phyloP scores from a whole-genome alignment of 148 eudicot genomes.

The Amaranthus palmeri region DNA sequence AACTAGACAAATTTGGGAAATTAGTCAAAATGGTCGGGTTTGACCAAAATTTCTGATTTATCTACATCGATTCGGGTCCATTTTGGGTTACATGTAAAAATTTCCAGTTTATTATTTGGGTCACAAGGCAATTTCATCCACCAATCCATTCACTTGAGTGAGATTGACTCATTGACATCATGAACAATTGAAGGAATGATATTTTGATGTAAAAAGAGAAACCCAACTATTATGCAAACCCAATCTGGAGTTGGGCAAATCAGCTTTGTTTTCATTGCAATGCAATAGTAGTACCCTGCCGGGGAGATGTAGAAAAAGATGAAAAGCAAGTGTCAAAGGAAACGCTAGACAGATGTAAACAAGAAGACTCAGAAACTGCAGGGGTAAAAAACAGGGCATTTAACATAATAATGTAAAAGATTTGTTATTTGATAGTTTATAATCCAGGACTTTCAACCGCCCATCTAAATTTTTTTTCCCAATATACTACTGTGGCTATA shows the following conservation, averaged over 20 bases:
- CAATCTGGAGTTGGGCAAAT: not conserved
- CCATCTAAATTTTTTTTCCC: not conserved
- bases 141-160: not conserved
- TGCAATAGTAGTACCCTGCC: not conserved
- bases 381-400: not conserved
- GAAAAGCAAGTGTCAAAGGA: not conserved
- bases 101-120: too few relatives aligned
- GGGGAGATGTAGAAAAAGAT: too few relatives aligned
- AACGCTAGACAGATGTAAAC: not conserved
- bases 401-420: not conserved
- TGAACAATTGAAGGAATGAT: not conserved
- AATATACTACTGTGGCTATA: not conserved
- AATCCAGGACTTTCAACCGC: not conserved
- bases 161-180: not conserved
- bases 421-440: not conserved
- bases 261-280: not conserved
- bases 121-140: not conserved
- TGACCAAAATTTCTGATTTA: too few relatives aligned
- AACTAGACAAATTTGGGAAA: too few relatives aligned
- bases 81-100: too few relatives aligned
- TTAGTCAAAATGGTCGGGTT: too few relatives aligned
- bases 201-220: not conserved
- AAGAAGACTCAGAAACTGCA: not conserved
- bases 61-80: too few relatives aligned
- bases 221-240: not conserved